These are phyloP conservation scores for Pinus tabuliformis DNA, from an alignment of 75 land plant species.

Conservation along the genomic window DNA sequence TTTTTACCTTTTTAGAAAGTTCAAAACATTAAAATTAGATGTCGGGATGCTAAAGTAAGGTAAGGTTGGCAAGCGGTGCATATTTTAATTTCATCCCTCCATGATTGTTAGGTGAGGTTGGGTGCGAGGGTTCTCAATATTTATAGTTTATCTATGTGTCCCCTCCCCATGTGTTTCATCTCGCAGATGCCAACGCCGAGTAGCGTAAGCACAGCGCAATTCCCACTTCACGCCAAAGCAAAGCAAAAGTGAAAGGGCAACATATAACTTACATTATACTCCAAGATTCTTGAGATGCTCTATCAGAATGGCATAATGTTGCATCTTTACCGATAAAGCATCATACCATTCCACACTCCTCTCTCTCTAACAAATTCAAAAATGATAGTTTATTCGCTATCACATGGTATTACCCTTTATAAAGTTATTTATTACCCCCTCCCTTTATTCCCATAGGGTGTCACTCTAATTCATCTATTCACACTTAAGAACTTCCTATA, in stretches of 20 bases:
- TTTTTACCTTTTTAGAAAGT: not conserved
- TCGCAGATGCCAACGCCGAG: not conserved
- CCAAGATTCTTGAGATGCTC: not conserved
- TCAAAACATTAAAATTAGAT: too few relatives aligned
- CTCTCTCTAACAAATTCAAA: not conserved
- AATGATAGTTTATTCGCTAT: not conserved
- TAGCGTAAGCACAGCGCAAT: constrained; percentile 10
- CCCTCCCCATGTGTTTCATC: not conserved
- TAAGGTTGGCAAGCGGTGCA: constrained; percentile 4
- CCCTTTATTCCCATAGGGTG: too few relatives aligned
- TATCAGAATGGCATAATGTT: not conserved
- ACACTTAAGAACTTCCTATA: too few relatives aligned
- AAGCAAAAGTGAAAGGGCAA: not conserved
- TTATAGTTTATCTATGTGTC: not conserved
- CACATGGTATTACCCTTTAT: not conserved
- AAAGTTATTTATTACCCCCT: not conserved
- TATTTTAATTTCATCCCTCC: not conserved
- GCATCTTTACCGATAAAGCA: constrained; percentile 7
- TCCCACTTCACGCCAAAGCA: constrained; percentile 12
- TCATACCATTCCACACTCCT: not conserved
- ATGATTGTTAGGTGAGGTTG: not conserved
- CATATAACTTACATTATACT: constrained; percentile 3
- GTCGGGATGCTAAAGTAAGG: not conserved
- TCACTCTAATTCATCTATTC: too few relatives aligned
- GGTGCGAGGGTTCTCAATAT: too few relatives aligned